Evolutionary conservation across 768 basidiomycete species (phyloP).

Genomic region (Pluteus cervinus): DNA sequence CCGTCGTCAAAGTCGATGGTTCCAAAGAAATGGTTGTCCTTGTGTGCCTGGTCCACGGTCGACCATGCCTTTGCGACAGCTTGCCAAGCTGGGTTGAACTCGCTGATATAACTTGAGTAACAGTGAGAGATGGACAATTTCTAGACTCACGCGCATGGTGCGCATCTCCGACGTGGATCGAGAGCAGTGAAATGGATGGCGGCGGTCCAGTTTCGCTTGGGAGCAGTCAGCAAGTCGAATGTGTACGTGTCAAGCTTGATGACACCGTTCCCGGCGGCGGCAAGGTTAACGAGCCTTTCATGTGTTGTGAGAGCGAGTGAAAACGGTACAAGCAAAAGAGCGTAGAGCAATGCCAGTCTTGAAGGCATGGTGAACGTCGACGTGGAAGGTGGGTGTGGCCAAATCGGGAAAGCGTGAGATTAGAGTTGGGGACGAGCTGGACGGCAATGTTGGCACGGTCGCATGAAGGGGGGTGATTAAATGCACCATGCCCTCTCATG

Average conservation of each 20-base stretch:
- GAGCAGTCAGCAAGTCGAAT: constrained; percentile 72
- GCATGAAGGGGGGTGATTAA: constrained; percentile 3
- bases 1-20: constrained; percentile 83
- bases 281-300: constrained; percentile 63
- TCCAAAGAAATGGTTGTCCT: constrained; percentile 87
- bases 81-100: constrained; percentile 82
- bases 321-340: constrained; percentile 23
- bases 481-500: constrained; percentile 61
- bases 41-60: constrained; percentile 47
- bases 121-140: background rate
- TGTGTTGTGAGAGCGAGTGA: constrained; percentile 29
- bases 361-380: constrained; percentile 22
- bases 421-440: constrained; percentile 16
- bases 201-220: constrained; percentile 83
- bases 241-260: constrained; percentile 71
- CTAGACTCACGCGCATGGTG: constrained; percentile 89
- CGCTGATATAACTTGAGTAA: constrained; percentile 36
- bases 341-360: constrained; percentile 23
- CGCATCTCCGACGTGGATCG: constrained; percentile 72
- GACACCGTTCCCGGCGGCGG: constrained; percentile 68
- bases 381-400: constrained; percentile 17
- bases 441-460: background rate
- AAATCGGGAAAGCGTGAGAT: constrained; percentile 16
- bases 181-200: constrained; percentile 87
- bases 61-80: constrained; percentile 83